Conservation (phyloP, 176 grass and related monocot species). For the Cymbopogon citratus region DNA sequence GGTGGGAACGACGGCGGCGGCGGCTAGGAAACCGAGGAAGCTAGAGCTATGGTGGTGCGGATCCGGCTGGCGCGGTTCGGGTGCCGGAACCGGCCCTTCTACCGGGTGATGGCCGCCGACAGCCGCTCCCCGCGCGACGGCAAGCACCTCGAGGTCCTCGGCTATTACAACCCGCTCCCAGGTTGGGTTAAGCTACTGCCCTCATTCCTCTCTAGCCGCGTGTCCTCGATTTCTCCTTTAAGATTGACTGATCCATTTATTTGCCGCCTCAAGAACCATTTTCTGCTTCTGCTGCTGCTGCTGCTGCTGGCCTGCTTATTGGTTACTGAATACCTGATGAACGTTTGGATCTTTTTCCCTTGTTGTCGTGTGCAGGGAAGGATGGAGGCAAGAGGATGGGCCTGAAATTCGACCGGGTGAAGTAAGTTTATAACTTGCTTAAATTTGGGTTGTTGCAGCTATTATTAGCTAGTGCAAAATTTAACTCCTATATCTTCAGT, state of each 20-base stretch:
- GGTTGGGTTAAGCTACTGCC: slow-evolving; percentile 13
- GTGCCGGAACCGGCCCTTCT: slow-evolving; percentile 53
- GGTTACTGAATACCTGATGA: slow-evolving; percentile 5
- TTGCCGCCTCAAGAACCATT: not conserved
- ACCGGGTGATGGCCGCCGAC: slow-evolving; percentile 60
- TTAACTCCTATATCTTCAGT: not conserved
- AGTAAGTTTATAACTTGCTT: slow-evolving; percentile 40
- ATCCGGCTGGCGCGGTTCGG: slow-evolving; percentile 57
- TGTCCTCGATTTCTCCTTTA: not conserved
- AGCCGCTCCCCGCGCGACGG: slow-evolving; percentile 49
- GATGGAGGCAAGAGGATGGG: slow-evolving; percentile 91
- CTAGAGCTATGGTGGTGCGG: slow-evolving; percentile 41
- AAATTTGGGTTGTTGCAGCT: not conserved
- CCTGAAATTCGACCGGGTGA: slow-evolving; percentile 80
- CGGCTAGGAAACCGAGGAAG: not conserved
- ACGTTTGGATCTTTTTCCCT: not conserved
- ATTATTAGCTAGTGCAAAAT: not conserved
- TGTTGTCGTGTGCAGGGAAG: slow-evolving; percentile 41
- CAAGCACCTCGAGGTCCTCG: slow-evolving; percentile 49
- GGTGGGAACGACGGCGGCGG: not conserved
- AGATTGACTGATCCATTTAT: not conserved
- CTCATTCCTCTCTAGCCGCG: not conserved
- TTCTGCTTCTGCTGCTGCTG: not conserved
- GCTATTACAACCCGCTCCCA: slow-evolving; percentile 58
- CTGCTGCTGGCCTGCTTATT: not conserved